Conservation (phyloP, 129 eudicot species). For the Artemisia tridentata region DNA sequence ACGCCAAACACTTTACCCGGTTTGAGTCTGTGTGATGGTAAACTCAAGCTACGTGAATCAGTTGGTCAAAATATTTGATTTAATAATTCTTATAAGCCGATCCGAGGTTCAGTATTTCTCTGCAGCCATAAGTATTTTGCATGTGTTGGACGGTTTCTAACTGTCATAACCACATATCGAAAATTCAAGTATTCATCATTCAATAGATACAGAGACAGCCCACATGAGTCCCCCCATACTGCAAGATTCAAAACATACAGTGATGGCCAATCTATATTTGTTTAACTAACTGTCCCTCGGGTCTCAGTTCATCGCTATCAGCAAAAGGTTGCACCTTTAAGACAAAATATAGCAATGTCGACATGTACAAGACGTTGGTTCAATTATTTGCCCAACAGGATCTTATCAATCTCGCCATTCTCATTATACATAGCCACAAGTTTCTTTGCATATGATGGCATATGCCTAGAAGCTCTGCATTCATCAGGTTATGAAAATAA, state of each 20-base stretch:
- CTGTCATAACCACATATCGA: slow-evolving; percentile 12
- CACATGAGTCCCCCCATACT: slow-evolving; percentile 69
- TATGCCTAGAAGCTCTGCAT: slow-evolving; percentile 79
- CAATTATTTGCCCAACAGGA: slow-evolving; percentile 56
- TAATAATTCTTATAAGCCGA: too few species aligned
- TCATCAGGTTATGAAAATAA: slow-evolving; percentile 1
- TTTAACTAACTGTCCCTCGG: slow-evolving; percentile 6
- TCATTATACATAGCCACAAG: slow-evolving; percentile 77
- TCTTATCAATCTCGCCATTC: slow-evolving; percentile 86
- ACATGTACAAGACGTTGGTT: background rate
- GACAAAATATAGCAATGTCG: background rate
- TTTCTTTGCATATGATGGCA: slow-evolving; percentile 94
- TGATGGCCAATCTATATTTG: slow-evolving; percentile 38
- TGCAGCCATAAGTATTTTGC: background rate
- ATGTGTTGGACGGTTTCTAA: slow-evolving; percentile 10
- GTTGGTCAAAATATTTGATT: too few species aligned
- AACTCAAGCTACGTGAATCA: too few species aligned
- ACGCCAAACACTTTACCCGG: background rate
- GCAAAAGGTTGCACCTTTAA: too few species aligned
- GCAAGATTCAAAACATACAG: slow-evolving; percentile 43
- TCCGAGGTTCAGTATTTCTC: too few species aligned
- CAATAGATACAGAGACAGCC: slow-evolving; percentile 45
- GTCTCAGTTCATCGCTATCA: background rate
- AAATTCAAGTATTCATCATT: slow-evolving; percentile 6
- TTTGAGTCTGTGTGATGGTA: background rate